Conservation (phyloP, 2,329 filamentous ascomycete genomes). For the Teratosphaeria nubilosa region DNA sequence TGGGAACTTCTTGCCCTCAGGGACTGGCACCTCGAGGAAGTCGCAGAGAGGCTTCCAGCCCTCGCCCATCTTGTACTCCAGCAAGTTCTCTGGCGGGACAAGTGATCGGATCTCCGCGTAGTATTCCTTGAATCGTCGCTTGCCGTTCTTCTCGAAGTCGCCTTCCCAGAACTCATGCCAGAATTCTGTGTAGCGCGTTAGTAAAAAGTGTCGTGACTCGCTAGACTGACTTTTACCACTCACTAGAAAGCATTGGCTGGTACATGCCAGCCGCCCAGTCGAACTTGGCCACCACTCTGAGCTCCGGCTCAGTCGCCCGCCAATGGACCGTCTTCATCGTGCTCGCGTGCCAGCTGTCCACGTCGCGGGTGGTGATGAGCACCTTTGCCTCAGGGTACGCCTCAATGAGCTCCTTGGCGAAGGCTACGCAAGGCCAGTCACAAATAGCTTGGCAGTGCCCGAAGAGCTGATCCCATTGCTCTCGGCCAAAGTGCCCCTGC, state of each 20-base stretch:
- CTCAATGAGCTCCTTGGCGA: slow-evolving; percentile 59
- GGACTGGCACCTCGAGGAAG: slow-evolving; percentile 43
- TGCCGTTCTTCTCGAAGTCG: slow-evolving; percentile 56
- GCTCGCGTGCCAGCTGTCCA: slow-evolving; percentile 53
- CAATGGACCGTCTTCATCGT: slow-evolving; percentile 60
- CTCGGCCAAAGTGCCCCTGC: slow-evolving; percentile 51
- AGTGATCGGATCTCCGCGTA: slow-evolving; percentile 42
- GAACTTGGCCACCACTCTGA: slow-evolving; percentile 42
- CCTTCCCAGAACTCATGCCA: slow-evolving; percentile 59
- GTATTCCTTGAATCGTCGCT: slow-evolving; percentile 50
- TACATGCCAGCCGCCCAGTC: slow-evolving; percentile 59
- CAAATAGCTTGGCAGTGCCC: slow-evolving; percentile 57
- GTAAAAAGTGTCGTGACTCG: not conserved
- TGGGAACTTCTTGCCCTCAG: slow-evolving; percentile 39
- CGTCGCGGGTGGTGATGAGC: slow-evolving; percentile 56
- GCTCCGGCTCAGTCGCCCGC: slow-evolving; percentile 55
- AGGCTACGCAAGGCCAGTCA: slow-evolving; percentile 59
- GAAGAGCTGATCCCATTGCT: slow-evolving; percentile 60
- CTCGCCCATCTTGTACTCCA: slow-evolving; percentile 45
- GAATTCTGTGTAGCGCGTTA: slow-evolving; percentile 37
- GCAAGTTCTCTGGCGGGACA: slow-evolving; percentile 40
- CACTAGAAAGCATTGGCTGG: slow-evolving; percentile 55
- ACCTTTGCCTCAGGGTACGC: slow-evolving; percentile 65
- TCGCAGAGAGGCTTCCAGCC: slow-evolving; percentile 47
- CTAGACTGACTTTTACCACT: slow-evolving; percentile 2